phyloP scores from a whole-genome alignment of 2,329 filamentous ascomycete species.

The Macrophomina pseudophaseolina region DNA sequence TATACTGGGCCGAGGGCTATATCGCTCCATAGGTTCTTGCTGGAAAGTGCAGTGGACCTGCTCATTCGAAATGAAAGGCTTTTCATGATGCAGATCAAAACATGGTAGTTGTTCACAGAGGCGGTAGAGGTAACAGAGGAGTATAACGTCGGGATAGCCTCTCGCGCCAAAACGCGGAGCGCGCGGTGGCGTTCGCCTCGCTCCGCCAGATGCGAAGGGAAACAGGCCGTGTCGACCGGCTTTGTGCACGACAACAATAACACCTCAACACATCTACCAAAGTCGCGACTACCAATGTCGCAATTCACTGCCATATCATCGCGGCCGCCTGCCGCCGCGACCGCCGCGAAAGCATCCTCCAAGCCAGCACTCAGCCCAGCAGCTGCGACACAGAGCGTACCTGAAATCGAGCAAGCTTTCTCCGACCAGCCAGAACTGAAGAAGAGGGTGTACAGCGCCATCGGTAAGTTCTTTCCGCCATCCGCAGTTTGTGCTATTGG shows the following conservation, averaged over 20 bases:
- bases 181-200: conserved; percentile 19
- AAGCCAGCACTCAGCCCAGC: background rate
- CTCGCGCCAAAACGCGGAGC: conserved; percentile 22
- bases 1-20: no score
- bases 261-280: background rate
- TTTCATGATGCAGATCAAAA: no score
- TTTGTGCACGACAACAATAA: background rate
- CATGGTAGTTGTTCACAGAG: background rate
- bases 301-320: conserved; percentile 23
- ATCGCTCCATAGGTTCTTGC: no score
- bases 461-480: conserved; percentile 34
- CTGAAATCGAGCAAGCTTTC: conserved; percentile 35
- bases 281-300: conserved; percentile 12
- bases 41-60: background rate
- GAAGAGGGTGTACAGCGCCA: conserved; percentile 45
- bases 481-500: background rate
- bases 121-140: background rate
- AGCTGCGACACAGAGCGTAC: conserved; percentile 1
- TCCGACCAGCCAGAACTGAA: conserved; percentile 41
- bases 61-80: background rate
- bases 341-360: background rate
- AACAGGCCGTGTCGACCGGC: conserved; percentile 6
- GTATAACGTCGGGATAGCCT: conserved; percentile 20
- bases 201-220: conserved; percentile 18
- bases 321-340: conserved; percentile 14